Evolutionary conservation across 305 asterid genomes (phyloP).

Genomic region (Fraxinus latifolia): DNA sequence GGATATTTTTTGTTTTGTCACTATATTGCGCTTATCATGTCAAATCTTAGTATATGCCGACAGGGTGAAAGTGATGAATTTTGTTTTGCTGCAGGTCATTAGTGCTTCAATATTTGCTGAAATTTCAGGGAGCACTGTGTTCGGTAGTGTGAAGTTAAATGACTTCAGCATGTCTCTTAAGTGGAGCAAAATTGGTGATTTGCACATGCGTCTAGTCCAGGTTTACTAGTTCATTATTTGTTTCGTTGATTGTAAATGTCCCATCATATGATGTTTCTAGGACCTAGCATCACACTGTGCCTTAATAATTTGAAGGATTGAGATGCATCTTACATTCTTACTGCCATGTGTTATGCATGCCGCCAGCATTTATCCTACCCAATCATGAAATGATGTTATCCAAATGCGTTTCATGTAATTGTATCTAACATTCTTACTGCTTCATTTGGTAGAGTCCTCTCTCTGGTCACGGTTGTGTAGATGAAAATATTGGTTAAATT

Average conservation of each 20-base stretch:
- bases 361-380: background rate
- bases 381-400: background rate
- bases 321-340: background rate
- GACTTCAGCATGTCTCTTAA: conserved; percentile 62
- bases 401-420: background rate
- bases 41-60: background rate
- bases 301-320: background rate
- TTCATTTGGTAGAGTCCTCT: background rate
- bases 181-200: conserved; percentile 84
- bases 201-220: conserved; percentile 79
- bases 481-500: background rate
- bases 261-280: background rate
- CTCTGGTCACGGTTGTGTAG: background rate
- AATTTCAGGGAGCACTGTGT: conserved; percentile 48
- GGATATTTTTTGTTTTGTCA: background rate
- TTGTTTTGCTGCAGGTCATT: conserved; percentile 4
- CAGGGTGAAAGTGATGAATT: background rate
- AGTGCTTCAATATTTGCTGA: conserved; percentile 37
- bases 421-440: background rate
- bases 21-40: background rate
- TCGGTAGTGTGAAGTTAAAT: conserved; percentile 53
- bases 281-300: conserved; percentile 6
- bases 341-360: background rate
- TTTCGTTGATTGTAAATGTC: background rate
- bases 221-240: conserved; percentile 33